phyloP scores from a whole-genome alignment of 352 stramenopile species.

The Pythium phragmiticola region DNA sequence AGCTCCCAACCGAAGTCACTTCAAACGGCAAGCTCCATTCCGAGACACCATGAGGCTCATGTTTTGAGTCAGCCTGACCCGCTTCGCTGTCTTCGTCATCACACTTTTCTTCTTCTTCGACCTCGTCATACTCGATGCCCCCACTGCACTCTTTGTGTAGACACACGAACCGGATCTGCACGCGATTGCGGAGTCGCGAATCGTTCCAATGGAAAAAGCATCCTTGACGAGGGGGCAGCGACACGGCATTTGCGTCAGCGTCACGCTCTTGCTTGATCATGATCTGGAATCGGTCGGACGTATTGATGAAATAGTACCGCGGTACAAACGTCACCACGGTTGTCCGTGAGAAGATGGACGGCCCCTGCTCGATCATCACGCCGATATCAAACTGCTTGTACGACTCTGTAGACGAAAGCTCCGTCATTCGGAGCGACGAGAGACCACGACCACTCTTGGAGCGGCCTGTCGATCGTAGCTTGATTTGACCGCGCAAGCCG shows the following conservation, averaged over 20 bases:
- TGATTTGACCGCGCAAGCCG: constrained; percentile 69
- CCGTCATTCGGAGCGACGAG: constrained; percentile 50
- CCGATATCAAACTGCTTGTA: constrained; percentile 82
- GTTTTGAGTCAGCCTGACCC: neutral
- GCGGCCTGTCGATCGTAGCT: constrained; percentile 48
- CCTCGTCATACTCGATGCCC: constrained; percentile 8
- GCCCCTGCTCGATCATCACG: constrained; percentile 84
- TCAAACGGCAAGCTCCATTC: constrained; percentile 83
- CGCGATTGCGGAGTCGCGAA: constrained; percentile 52
- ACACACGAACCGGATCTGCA: constrained; percentile 73
- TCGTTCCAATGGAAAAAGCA: constrained; percentile 82
- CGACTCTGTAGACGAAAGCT: constrained; percentile 20
- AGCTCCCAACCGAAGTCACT: constrained; percentile 76
- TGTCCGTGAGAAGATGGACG: constrained; percentile 70
- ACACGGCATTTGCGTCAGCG: constrained; percentile 31
- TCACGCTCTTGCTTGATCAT: constrained; percentile 65
- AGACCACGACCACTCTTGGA: constrained; percentile 35
- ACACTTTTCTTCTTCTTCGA: constrained; percentile 6
- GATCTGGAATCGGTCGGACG: constrained; percentile 61
- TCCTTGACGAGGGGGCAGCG: constrained; percentile 56
- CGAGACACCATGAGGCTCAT: constrained; percentile 30
- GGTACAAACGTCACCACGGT: constrained; percentile 79
- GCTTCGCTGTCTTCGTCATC: constrained; percentile 3
- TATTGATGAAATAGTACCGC: constrained; percentile 83
- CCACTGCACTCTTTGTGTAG: constrained; percentile 7